Base-by-base conservation (phyloP, 2,329 filamentous ascomycete genomes). In the Monilinia aucupariae region DNA sequence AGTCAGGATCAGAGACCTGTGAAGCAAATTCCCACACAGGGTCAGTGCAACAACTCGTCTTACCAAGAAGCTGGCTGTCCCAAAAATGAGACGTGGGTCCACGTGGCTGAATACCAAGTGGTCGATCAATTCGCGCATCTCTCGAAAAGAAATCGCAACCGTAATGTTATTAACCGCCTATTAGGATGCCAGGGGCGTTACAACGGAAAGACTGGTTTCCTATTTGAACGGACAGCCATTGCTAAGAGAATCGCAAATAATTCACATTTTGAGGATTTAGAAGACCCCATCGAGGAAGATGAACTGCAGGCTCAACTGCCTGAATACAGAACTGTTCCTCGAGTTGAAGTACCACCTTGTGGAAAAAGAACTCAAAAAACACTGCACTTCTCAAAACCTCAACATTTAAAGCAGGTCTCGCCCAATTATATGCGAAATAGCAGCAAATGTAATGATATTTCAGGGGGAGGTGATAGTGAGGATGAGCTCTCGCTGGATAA, bases 201-300 rank as follows among this genome's bases (percentile, higher is more conserved):
- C 25, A 34, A 53, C n/a, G 51, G 51, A 53, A 39, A 39, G 6
- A 4, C 6, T 39, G 32, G n/a, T 12, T 53, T 39, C 8, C 34
- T 22, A 25, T 32, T 32, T 39, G 32, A 53, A 27, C 51, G 39
- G 22, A 39, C n/a, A 12, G 13, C 32, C 13, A 53, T 39, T 37
- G 51, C 51, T 39, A 27, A 53, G 51, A 39, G 34, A 17, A 22
- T 53, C 22, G 13, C 34, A 25, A 39, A 27, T 1, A 6, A 5
- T 30, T 34, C 55, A 30, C 7, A 22, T n/a, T 20, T 27, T 15
- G 45, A 52, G 8, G 45, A 59, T n/a, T 32, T 25, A 4, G 34
- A 37, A 10, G 56, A 59, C 37, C 56, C 48, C n/a, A 59, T 59
- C 32, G 20, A 32, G n/a, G 56, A 52, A 27, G 45, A 59, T n/a